Conservation (phyloP, 2,329 filamentous ascomycete genomes). For the Verticillium longisporum region DNA sequence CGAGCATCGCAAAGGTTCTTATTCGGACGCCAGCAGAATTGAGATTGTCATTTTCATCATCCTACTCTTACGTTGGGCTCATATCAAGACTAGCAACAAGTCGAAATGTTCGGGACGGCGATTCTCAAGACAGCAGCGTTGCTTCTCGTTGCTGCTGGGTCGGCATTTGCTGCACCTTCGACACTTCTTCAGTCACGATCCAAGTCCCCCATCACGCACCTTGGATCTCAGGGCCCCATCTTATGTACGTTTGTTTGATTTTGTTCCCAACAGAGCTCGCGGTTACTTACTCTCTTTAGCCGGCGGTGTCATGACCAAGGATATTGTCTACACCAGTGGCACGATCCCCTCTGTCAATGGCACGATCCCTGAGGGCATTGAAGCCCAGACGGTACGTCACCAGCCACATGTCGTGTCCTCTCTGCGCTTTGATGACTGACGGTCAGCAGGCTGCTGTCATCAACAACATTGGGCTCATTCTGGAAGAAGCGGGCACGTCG, state of each 20-base stretch:
- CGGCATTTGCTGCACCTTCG: slow-evolving; percentile 4
- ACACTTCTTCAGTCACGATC: slow-evolving; percentile 3
- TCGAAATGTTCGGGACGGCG: slow-evolving; percentile 1
- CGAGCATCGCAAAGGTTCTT: too few species aligned
- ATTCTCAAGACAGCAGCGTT: slow-evolving; percentile 4
- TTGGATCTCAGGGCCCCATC: slow-evolving; percentile 9
- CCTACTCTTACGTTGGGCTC: too few species aligned
- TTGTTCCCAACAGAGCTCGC: too few species aligned
- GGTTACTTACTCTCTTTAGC: slow-evolving; percentile 2
- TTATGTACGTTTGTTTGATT: slow-evolving; percentile 6
- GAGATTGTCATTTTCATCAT: too few species aligned
- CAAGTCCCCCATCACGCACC: slow-evolving; percentile 1
- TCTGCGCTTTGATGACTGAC: background rate
- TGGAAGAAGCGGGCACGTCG: slow-evolving; percentile 13
- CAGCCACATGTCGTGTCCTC: background rate
- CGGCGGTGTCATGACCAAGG: slow-evolving; percentile 10
- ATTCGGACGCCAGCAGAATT: too few species aligned
- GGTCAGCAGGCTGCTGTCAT: slow-evolving; percentile 1
- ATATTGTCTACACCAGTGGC: slow-evolving; percentile 11
- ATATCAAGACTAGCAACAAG: too few species aligned
- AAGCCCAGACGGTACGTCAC: slow-evolving; percentile 11
- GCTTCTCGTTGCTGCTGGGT: slow-evolving; percentile 5
- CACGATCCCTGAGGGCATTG: slow-evolving; percentile 12
- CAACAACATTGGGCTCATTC: slow-evolving; percentile 11
- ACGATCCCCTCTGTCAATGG: slow-evolving; percentile 11